A percentile compares a stretch with the other conserved stretches of the same genome.
Conservation (phyloP, 768 basidiomycete genomes). For the Boletus patriciae region DNA sequence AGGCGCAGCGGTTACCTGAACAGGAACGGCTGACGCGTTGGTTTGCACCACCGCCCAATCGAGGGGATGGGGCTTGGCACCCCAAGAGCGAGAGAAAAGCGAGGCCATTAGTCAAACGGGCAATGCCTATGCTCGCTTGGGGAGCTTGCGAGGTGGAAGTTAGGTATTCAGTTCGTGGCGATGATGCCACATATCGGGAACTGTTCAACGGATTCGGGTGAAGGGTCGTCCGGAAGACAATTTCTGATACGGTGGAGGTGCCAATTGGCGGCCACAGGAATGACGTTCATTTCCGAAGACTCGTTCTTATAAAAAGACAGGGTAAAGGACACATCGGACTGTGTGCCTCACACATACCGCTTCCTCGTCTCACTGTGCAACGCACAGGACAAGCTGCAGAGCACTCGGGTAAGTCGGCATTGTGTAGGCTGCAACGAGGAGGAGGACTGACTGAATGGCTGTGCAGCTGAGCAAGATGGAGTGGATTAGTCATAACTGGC, state of each 20-base stretch:
- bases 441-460: constrained; percentile 26
- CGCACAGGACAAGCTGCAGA: not conserved
- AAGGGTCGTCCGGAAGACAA: constrained; percentile 29
- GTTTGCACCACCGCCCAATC: constrained; percentile 15
- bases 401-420: constrained; percentile 19
- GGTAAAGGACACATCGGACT: constrained; percentile 9
- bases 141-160: constrained; percentile 18
- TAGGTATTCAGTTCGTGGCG: constrained; percentile 23
- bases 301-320: constrained; percentile 30
- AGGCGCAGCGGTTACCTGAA: constrained; percentile 25
- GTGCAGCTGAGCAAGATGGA: constrained; percentile 27
- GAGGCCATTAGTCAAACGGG: constrained; percentile 34
- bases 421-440: constrained; percentile 21
- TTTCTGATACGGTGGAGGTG: constrained; percentile 19
- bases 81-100: constrained; percentile 17
- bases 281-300: constrained; percentile 37
- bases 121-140: constrained; percentile 29
- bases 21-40: constrained; percentile 15
- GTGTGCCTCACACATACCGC: constrained; percentile 28
- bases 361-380: constrained; percentile 8
- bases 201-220: constrained; percentile 35
- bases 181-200: constrained; percentile 27
- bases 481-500: constrained; percentile 35
- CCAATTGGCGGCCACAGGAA: constrained; percentile 28
- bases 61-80: constrained; percentile 25